Percentiles rank a stretch among this genome's conserved stretches.
Evolutionary conservation across 1,284 basidiomycete genomes (phyloP).

Genomic region (Ustilago tritici): DNA sequence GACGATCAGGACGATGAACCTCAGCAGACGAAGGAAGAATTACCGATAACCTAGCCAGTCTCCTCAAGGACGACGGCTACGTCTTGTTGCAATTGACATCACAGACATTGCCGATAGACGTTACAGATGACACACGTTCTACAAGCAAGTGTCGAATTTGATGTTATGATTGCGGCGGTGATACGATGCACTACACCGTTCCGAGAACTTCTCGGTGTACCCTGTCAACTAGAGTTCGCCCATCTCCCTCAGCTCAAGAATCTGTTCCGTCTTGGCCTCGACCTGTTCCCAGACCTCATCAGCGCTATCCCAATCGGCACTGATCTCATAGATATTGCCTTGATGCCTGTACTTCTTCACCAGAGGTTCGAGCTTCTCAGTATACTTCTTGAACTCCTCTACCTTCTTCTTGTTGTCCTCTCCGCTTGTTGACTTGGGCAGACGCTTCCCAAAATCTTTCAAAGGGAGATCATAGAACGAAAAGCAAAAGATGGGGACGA

Average conservation of each 20-base stretch:
- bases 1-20: conserved; percentile 71
- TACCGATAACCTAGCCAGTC: neutral
- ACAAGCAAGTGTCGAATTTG: neutral
- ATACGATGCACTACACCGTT: neutral
- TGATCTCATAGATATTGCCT: conserved; percentile 62
- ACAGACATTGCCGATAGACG: neutral
- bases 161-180: neutral
- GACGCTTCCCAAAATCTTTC: conserved; percentile 40
- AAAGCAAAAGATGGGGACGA: conserved; percentile 56
- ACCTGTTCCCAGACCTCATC: conserved; percentile 66
- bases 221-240: conserved; percentile 24
- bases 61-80: neutral
- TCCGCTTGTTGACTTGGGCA: conserved; percentile 15
- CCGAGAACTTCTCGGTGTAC: neutral
- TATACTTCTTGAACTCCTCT: conserved; percentile 39
- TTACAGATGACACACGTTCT: neutral
- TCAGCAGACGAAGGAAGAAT: conserved; percentile 72
- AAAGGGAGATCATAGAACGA: conserved; percentile 57
- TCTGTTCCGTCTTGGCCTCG: conserved; percentile 59
- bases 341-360: conserved; percentile 51
- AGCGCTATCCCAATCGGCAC: conserved; percentile 57
- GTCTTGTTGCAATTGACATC: no score
- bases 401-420: conserved; percentile 30
- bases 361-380: conserved; percentile 24
- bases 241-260: conserved; percentile 34